phyloP scores from a whole-genome alignment of 2,329 filamentous ascomycete species.

The Phaeosphaeriaceae sp. region DNA sequence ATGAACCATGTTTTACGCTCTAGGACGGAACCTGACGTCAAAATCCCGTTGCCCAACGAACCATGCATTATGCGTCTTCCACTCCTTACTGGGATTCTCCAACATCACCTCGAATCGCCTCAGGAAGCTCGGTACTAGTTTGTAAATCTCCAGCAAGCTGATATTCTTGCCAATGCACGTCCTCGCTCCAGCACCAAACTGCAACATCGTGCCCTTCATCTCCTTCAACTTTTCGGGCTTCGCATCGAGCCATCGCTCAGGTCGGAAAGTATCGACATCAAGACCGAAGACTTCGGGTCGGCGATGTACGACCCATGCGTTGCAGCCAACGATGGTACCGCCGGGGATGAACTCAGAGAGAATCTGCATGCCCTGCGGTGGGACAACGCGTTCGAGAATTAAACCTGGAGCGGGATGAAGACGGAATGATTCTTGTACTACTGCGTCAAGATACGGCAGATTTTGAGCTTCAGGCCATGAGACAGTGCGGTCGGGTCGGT shows the following conservation, averaged over 20 bases:
- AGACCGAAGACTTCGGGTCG: slow-evolving; percentile 72
- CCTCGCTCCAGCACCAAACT: slow-evolving; percentile 75
- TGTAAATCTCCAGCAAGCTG: slow-evolving; percentile 59
- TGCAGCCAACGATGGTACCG: slow-evolving; percentile 78
- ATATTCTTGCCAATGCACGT: slow-evolving; percentile 71
- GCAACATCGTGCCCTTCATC: slow-evolving; percentile 75
- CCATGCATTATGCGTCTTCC: slow-evolving; percentile 63
- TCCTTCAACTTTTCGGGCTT: slow-evolving; percentile 65
- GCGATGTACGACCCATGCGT: slow-evolving; percentile 77
- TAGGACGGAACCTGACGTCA: slow-evolving; percentile 51
- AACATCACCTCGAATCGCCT: slow-evolving; percentile 67
- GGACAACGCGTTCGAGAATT: slow-evolving; percentile 76
- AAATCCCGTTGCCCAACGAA: slow-evolving; percentile 59
- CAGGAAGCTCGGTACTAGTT: slow-evolving; percentile 65
- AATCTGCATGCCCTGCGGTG: slow-evolving; percentile 69
- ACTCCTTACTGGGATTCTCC: slow-evolving; percentile 50
- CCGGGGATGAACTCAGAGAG: slow-evolving; percentile 69
- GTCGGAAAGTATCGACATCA: slow-evolving; percentile 71
- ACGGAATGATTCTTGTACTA: slow-evolving; percentile 79
- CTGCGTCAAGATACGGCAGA: slow-evolving; percentile 78
- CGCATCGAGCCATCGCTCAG: slow-evolving; percentile 71
- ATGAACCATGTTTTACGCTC: slow-evolving; percentile 6
- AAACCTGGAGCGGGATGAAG: slow-evolving; percentile 77
- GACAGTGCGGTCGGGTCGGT: slow-evolving; percentile 63
- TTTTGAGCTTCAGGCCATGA: slow-evolving; percentile 74